Base-by-base conservation (phyloP, 169 alveolate species). In the Theileria luwenshuni region DNA sequence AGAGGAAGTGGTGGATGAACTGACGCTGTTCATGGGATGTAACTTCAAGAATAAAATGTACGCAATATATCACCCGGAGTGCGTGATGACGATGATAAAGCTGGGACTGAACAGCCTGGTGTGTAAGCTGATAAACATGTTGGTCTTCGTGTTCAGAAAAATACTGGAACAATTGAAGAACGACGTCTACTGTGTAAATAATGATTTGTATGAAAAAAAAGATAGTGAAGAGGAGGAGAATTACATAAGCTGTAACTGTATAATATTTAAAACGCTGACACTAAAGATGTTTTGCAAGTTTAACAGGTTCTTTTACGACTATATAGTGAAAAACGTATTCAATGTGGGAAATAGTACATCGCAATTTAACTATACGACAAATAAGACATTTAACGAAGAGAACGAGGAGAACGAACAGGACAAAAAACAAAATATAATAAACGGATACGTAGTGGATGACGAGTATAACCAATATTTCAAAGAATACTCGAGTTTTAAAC, bases 21-120 rank as follows among this genome's bases (percentile, higher is more conserved):
- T 56, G 42, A 38, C 65, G 32, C 38, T 56, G 38, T 56, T 56
- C 38, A 56, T 41, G 7, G 65, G 65, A n/a, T 56, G 65, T 21
- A 15, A 56, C 38, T 56, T 56, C 21, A 25, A 56, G 65, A 56
- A 56, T 21, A 56, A 56, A 13, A 56, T 56, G 65, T 56, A 23
- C 65, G 45, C 65, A 56, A 43, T 56, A 19, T 79, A 79, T 48
- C 87, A 79, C 43, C 87, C 87, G 42, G 52, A 48, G 35, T 70
- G 54, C 47, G 35, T 79, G 19, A 19, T 21, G 10, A 52, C 76
- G 30, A 47, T 79, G 19, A 19, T 60, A 0, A 77, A 71, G 41
- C 71, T 79, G 27, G 87, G 87, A 15, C 69, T 79, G 35, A 69
- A 74, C 49, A 48, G 48, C 49, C 28, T 79, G 41, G 83, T 61